Conservation (phyloP, 2,329 filamentous ascomycete species). For the Colletotrichum sidae region DNA sequence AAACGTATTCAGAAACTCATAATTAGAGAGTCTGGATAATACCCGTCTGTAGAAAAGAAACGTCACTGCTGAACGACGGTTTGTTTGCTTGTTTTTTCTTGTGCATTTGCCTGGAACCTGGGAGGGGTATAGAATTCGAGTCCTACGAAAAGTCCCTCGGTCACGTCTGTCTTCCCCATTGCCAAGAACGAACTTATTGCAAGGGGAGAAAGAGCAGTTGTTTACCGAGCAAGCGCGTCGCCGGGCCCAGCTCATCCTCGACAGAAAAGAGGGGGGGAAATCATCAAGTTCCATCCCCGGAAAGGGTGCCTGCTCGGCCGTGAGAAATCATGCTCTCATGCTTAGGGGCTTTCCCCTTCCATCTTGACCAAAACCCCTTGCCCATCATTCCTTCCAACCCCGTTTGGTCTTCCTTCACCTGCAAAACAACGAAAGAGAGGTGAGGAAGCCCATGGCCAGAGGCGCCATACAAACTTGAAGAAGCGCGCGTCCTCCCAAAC, state of each 20-base stretch:
- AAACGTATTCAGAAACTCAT: no score
- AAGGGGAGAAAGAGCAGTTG: neutral
- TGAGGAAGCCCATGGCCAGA: conserved; percentile 34
- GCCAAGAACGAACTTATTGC: conserved; percentile 1
- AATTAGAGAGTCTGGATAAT: neutral
- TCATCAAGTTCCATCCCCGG: conserved; percentile 35
- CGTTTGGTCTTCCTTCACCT: conserved; percentile 1
- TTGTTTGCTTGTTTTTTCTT: conserved; percentile 17
- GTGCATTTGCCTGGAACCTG: conserved; percentile 30
- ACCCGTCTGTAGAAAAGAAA: conserved; percentile 17
- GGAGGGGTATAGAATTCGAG: conserved; percentile 32
- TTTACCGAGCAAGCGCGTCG: conserved; percentile 5
- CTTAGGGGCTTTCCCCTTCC: conserved; percentile 16
- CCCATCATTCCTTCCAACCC: neutral
- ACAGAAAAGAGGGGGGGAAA: conserved; percentile 6
- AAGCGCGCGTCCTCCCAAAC: conserved; percentile 28
- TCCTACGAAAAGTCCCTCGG: conserved; percentile 25
- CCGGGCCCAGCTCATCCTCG: conserved; percentile 19
- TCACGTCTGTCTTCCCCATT: conserved; percentile 5
- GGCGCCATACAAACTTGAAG: conserved; percentile 40
- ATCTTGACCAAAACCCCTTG: conserved; percentile 8
- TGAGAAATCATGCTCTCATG: conserved; percentile 37
- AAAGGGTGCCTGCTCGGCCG: conserved; percentile 32
- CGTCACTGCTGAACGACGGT: conserved; percentile 1
- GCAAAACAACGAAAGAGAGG: conserved; percentile 40